Evolutionary conservation across 192 early-diverging fungal species (phyloP), one percentile per base, ranked within the genome.

Genomic region (Lobosporangium transversale): DNA sequence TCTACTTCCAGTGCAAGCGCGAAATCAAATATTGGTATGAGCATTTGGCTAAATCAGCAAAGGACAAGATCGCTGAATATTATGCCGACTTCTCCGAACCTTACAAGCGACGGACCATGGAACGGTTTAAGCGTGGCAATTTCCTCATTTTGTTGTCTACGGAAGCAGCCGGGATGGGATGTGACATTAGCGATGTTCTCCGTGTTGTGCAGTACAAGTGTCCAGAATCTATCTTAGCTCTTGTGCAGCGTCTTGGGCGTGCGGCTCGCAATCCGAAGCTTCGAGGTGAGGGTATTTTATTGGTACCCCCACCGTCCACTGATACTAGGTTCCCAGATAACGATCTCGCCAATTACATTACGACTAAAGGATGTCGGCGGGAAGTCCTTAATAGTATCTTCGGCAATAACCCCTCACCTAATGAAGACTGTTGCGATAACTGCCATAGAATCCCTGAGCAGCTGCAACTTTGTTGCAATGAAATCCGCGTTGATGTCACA

Each of bases 131-230:
- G 56, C 23, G 23, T 10, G 42, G n/a, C 40, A 21, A 53, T 6
- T 1, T 59, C 9, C 4, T 1, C 27, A 43, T 59, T 6, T 59
- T 69, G 26, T 51, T 60, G 11, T 27, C 67, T 8, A 68, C 66
- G 1, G 66, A 67, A 20, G 65, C 65, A 23, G 54, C 45, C 37
- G 65, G 65, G 14, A 67, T 68, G 66, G 66, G 57, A 1, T 59
- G 56, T 29, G 58, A 69, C 29, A 61, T 69, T 24, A 55, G 23
- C 21, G 42, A 69, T 35, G 30, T 69, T 31, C 3, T 27, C n/a
- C 52, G 67, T 48, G 67, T 69, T 35, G 58, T 69, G 18, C 67
- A 69, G 37, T 58, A n/a, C 49, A 23, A 40, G 7, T 1, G 14
- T 30, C 57, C 56, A 11, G 2, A 27, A 1, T 44, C 7, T 31